phyloP scores from a whole-genome alignment of 352 stramenopile species.

The Phytophthora megakarya region DNA sequence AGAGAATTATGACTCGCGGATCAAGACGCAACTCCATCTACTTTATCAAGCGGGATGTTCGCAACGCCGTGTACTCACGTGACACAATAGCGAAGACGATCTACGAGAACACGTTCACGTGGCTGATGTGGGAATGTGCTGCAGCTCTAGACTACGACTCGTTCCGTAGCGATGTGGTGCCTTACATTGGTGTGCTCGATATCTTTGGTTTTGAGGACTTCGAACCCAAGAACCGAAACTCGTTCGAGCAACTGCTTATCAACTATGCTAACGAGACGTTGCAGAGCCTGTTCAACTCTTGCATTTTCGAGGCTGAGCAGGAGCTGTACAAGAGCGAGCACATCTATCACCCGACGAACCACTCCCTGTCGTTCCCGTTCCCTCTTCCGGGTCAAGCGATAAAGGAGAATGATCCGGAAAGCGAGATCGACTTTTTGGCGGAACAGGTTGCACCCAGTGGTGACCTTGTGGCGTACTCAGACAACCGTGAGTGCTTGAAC shows the following conservation, averaged over 20 bases:
- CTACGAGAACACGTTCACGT: constrained; percentile 89
- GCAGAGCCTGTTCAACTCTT: constrained; percentile 90
- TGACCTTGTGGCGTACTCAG: constrained; percentile 72
- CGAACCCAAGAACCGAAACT: constrained; percentile 88
- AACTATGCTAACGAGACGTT: constrained; percentile 94
- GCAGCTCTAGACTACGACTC: constrained; percentile 82
- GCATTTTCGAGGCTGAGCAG: constrained; percentile 88
- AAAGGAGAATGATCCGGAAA: constrained; percentile 39
- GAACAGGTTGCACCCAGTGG: constrained; percentile 45
- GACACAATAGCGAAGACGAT: constrained; percentile 92
- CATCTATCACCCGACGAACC: constrained; percentile 84
- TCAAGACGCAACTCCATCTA: constrained; percentile 80
- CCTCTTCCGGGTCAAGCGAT: constrained; percentile 45
- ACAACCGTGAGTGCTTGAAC: constrained; percentile 87
- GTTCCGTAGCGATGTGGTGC: constrained; percentile 76
- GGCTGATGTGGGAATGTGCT: constrained; percentile 87
- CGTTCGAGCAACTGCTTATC: constrained; percentile 92
- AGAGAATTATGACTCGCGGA: constrained; percentile 80
- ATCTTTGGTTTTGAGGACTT: constrained; percentile 95
- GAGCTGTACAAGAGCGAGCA: constrained; percentile 83
- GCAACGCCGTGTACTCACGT: constrained; percentile 77
- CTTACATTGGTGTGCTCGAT: constrained; percentile 92
- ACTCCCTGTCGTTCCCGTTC: constrained; percentile 81
- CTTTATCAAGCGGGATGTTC: constrained; percentile 72
- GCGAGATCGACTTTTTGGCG: constrained; percentile 44